Evolutionary conservation across 192 early-diverging fungal species (phyloP), one percentile per base, ranked within the genome.

Genomic region (Haplosporangium gracile): DNA sequence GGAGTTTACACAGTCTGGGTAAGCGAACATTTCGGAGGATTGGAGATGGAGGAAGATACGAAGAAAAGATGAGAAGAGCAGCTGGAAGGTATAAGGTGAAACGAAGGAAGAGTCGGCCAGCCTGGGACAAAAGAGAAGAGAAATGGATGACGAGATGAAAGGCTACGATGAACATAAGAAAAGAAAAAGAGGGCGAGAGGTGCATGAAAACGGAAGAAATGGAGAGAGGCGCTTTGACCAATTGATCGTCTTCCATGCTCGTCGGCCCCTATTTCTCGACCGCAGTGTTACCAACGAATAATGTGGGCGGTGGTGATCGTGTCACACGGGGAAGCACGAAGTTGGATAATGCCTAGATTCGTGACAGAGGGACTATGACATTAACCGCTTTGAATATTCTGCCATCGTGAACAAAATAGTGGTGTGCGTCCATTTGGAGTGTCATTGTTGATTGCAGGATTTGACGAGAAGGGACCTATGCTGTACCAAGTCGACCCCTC

Each of bases 341-440:
- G 11, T 38, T 6, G 15, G 34, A 38, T 38, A 20, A 1, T 13
- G 11, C 32, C 3, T 57, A n/a, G 10, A 8, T 26, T 57, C 24
- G 45, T 42, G 24, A 4, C 45, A 34, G 72, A 16, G 2, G 20
- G 36, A 55, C 36, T 10, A 15, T 38, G 20, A 18, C 1, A 49
- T 22, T 45, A 18, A 16, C 51, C 11, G 24, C 1, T 39, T 18
- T 39, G 60, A 70, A 3, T 1, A 29, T 20, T 7, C 24, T n/a
- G 53, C 55, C 51, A 2, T 29, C 65, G 9, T 42, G 15, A 18
- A 24, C 6, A 55, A 75, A 79, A 15, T 83, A 98, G 99, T 87
- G 99, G 99, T 91, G 99, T 99, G 36, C 94, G 99, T 77, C 99
- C 99, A 24, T 99, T 99, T 88, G 99, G 99, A 79, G 99, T 99